Evolutionary conservation across 2,329 filamentous ascomycete species (phyloP).

Genomic region (Rutstroemia sp.): DNA sequence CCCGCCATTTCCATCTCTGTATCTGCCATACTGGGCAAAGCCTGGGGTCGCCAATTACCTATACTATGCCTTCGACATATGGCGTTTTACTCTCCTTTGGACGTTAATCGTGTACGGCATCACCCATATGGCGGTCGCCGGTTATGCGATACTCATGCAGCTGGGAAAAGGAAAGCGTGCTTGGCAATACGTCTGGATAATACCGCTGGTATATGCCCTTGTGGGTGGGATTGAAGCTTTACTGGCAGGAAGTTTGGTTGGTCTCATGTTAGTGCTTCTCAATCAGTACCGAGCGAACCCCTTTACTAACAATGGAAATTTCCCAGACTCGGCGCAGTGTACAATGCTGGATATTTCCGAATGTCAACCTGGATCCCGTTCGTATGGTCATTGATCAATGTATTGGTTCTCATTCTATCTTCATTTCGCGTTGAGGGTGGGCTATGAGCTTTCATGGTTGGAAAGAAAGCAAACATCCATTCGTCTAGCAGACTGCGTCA

Average conservation of each 20-base stretch:
- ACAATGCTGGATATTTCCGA: constrained; percentile 59
- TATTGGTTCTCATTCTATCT: constrained; percentile 59
- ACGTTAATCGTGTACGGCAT: constrained; percentile 56
- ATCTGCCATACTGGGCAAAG: constrained; percentile 46
- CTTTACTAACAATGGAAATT: neutral
- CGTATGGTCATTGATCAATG: constrained; percentile 61
- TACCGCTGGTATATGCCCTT: constrained; percentile 50
- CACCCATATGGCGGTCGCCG: constrained; percentile 50
- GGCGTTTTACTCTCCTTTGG: constrained; percentile 64
- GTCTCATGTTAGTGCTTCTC: constrained; percentile 48
- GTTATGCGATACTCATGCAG: constrained; percentile 54
- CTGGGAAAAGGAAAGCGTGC: constrained; percentile 30
- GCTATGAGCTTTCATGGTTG: constrained; percentile 36
- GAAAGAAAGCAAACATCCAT: neutral
- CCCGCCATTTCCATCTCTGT: constrained; percentile 60
- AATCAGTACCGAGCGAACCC: neutral
- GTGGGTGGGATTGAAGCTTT: constrained; percentile 57
- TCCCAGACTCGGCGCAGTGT: constrained; percentile 50
- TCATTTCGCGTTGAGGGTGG: constrained; percentile 67
- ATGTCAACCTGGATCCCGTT: constrained; percentile 73
- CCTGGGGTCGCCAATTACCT: constrained; percentile 41
- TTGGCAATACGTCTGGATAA: constrained; percentile 42
- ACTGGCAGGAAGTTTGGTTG: constrained; percentile 60
- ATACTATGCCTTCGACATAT: constrained; percentile 56
- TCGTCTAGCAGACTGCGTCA: neutral